phyloP scores from a whole-genome alignment of 441 rosid genomes.

The Sinapis alba region DNA sequence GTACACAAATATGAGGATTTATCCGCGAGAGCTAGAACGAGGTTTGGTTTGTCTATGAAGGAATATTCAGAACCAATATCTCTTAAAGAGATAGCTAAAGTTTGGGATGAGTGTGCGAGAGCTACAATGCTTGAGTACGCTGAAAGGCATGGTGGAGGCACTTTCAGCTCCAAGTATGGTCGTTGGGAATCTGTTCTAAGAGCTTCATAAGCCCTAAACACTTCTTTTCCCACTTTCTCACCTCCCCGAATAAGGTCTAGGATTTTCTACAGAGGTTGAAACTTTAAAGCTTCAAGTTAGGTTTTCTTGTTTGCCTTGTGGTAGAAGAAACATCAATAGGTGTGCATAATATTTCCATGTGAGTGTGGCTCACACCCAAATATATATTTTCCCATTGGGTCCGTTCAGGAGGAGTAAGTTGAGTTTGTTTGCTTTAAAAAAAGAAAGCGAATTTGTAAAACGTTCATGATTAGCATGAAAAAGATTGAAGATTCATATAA shows the following conservation, averaged over 20 bases:
- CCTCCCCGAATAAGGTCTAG: background rate
- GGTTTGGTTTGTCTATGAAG: conserved; percentile 32
- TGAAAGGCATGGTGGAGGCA: conserved; percentile 43
- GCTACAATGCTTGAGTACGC: conserved; percentile 44
- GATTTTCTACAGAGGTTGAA: background rate
- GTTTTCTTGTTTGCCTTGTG: background rate
- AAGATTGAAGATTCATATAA: too few species aligned
- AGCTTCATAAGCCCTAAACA: conserved; percentile 15
- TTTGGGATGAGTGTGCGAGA: conserved; percentile 49
- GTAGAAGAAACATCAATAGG: conserved; percentile 4
- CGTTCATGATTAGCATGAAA: background rate
- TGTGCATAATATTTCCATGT: background rate
- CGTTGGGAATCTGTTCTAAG: conserved; percentile 40
- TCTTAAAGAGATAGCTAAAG: conserved; percentile 40
- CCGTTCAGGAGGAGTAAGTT: too few species aligned
- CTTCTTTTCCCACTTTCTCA: background rate
- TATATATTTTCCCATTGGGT: background rate
- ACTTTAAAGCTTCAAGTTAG: conserved; percentile 7
- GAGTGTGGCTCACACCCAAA: background rate
- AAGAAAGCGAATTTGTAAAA: background rate
- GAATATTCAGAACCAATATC: conserved; percentile 39
- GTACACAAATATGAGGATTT: conserved; percentile 29
- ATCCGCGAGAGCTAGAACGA: conserved; percentile 34
- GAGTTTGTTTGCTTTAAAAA: too few species aligned
- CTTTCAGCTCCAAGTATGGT: conserved; percentile 54